Base-by-base conservation (phyloP, 2,329 filamentous ascomycete genomes). In the Monosporascus sp. region DNA sequence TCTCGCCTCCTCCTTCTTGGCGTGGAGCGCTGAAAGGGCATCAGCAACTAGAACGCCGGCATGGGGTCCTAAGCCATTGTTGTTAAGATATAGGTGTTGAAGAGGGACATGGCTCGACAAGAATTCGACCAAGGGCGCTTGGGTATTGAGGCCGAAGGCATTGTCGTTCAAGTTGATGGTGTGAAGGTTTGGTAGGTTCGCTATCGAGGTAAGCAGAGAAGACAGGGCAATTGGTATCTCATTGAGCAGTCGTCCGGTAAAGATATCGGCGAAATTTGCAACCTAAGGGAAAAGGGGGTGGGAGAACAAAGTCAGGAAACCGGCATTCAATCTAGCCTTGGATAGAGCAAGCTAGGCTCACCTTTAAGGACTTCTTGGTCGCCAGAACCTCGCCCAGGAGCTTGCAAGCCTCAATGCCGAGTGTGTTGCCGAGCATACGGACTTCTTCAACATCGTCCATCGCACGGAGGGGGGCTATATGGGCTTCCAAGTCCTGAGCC, bases 121-220 rank as follows among this genome's bases (percentile, higher is more conserved):
- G 75, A 99, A 99, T 55, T 89, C 89, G 61, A 96, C 89, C 48
- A 99, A 83, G 9, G 93, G 94, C 37, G 90, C 91, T 70, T 95
- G 89, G 17, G 90, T 96, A 74, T 96, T 97, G 56, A 97, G 84
- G 52, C 94, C 94, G 66, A 99, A 99, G 46, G 94, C 94, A 72
- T 99, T 99, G 74, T 99, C 94, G 73, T 93, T 96, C 41, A 99
- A 82, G 72, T 97, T 95, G 73, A 99, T 82, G 31, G 92, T 97
- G 70, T 89, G 88, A 45, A 99, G 86, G 53, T 89, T 86, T 2
- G 89, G 87, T 51, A 96, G 87, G 66, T 91, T 88, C 53, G 97
- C 84, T 43, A 97, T 85, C 4, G 93, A 87, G 41, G 86, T 91
- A 51, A 99, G 85, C 47, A 99, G 85, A 54, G 83, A 85, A 46